Base-by-base conservation (phyloP, 2,329 filamentous ascomycete genomes). In the Ophioceras dolichostomum region DNA sequence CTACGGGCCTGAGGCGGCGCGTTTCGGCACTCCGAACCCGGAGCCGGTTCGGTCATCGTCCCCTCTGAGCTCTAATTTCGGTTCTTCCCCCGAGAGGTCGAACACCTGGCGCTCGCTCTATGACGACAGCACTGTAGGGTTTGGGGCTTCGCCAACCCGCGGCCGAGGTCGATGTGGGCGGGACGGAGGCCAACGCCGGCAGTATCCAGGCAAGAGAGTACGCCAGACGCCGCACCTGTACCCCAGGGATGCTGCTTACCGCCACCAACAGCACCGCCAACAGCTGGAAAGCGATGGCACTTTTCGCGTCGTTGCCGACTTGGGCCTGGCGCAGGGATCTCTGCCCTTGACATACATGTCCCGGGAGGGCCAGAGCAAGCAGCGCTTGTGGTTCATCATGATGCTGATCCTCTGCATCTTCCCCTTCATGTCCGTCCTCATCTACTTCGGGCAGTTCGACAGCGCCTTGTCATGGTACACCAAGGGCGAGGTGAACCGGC, bases 401-500 rank as follows among this genome's bases (percentile, higher is more conserved):
- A 58, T 68, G 42, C 46, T 60, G 32, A 21, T 51, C 1, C 33
- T 67, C 30, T 62, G 60, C 14, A 38, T 64, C 1, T 57, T 73
- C n/a, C 69, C 69, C 0, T 64, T 72, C 34, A 49, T 67, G 9
- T 60, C 65, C 0, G 40, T 67, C 1, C 46, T 70, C 7, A 61
- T 64, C 1, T 55, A 68, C 19, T 53, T 48, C 9, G 65, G 67
- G 10, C 56, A 51, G 10, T 63, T 71, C 32, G 59, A 68, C 43
- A 52, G 55, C 1, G 59, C 59, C 0, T 57, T 73, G 20, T 59
- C 59, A 6, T 73, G 67, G 67, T 62, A 59, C 37, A 69, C 67
- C 0, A 50, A 56, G 2, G 68, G 69, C 5, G 60, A 68, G 45
- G 57, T 61, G 19, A 50, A 55, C 17, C 47, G 47, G 8, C 50